These are phyloP conservation scores for Thraustotheca clavata DNA, from an alignment of 352 stramenopile species.

Conservation along the genomic window DNA sequence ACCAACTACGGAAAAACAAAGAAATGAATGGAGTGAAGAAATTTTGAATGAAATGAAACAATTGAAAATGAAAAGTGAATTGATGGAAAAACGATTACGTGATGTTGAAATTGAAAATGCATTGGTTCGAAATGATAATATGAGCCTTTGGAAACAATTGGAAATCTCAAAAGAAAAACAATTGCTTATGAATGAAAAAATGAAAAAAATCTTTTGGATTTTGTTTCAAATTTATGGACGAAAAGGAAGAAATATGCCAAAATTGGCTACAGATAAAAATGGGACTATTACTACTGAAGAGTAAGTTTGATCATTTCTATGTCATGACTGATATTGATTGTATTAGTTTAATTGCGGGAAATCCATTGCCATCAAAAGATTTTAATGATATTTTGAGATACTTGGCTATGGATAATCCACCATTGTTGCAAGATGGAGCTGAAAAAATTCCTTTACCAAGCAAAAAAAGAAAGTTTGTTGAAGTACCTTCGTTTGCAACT, in stretches of 20 bases:
- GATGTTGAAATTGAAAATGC: constrained; percentile 83
- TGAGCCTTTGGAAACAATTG: constrained; percentile 84
- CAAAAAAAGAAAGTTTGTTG: constrained; percentile 77
- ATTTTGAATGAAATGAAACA: constrained; percentile 66
- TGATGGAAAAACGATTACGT: constrained; percentile 80
- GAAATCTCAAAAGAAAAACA: constrained; percentile 81
- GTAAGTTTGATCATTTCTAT: constrained; percentile 38
- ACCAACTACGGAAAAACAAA: background rate
- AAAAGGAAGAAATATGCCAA: constrained; percentile 62
- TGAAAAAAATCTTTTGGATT: constrained; percentile 90
- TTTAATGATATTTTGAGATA: constrained; percentile 79
- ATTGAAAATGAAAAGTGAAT: constrained; percentile 67
- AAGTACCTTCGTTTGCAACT: constrained; percentile 32
- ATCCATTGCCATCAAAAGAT: constrained; percentile 72
- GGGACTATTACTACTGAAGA: constrained; percentile 64
- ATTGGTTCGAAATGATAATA: constrained; percentile 81
- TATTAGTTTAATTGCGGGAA: constrained; percentile 36
- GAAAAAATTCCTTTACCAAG: constrained; percentile 28
- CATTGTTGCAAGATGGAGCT: constrained; percentile 41
- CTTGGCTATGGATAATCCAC: constrained; percentile 75
- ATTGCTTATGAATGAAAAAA: constrained; percentile 85
- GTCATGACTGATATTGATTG: background rate
- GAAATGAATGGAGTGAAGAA: constrained; percentile 19
- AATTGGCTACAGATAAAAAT: constrained; percentile 43
- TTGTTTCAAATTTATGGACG: constrained; percentile 84